Evolutionary conservation across 2,329 filamentous ascomycete genomes (phyloP).

Genomic region (Neoscytalidium dimidiatum): DNA sequence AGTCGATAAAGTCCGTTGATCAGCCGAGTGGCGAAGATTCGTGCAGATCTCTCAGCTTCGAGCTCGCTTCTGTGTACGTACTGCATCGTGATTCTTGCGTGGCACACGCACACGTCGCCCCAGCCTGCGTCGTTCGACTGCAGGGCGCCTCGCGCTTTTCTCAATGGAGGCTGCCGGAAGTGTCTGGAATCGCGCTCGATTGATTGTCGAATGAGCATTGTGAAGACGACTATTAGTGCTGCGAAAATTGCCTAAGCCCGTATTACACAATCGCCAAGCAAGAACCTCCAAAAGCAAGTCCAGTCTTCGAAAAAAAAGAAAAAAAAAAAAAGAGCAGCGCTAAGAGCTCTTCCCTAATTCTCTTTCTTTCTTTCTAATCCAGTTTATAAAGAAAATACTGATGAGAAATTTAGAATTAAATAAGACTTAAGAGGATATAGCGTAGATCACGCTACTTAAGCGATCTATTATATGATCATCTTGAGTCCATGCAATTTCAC

Average conservation of each 20-base stretch:
- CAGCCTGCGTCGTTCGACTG: not conserved
- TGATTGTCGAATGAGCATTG: not conserved
- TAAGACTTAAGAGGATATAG: no score
- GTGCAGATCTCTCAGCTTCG: not conserved
- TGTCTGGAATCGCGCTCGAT: not conserved
- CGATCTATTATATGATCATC: no score
- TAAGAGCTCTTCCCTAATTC: not conserved
- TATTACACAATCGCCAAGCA: constrained; percentile 1
- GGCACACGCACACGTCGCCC: not conserved
- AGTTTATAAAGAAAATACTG: not conserved
- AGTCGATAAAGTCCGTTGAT: constrained; percentile 3
- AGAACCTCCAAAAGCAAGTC: not conserved
- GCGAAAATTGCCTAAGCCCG: not conserved
- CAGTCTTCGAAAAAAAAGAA: no score
- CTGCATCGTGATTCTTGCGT: no score
- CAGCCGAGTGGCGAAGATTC: not conserved
- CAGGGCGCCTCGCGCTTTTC: not conserved
- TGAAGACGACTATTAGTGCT: not conserved
- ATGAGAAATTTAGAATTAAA: no score
- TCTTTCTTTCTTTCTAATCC: not conserved
- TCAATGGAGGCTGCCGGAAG: not conserved
- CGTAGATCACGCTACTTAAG: no score
- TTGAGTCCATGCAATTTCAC: no score
- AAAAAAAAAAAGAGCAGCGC: not conserved
- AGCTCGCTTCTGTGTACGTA: no score